These are phyloP conservation scores for Crithidia acanthocephali DNA, from an alignment of 208 protist genomes.

Conservation along the genomic window DNA sequence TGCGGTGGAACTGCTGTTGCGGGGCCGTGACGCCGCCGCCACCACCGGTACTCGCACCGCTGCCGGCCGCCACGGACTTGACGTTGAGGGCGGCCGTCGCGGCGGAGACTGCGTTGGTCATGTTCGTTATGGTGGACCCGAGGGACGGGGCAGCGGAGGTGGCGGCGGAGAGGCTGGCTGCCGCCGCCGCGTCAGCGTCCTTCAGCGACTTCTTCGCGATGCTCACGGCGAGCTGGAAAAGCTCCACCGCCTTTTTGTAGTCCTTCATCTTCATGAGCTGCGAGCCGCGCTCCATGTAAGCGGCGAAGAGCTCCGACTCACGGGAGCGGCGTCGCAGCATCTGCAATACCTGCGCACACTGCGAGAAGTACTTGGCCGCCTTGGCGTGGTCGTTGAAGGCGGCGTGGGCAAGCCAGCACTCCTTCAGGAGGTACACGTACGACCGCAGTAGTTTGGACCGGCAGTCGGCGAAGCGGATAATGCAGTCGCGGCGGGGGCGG, in stretches of 20 bases:
- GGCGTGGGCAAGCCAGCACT: constrained; percentile 72
- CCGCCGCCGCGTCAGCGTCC: constrained; percentile 22
- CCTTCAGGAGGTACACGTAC: constrained; percentile 56
- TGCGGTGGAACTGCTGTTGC: constrained; percentile 33
- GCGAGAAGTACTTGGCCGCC: constrained; percentile 67
- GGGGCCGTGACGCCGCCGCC: not conserved
- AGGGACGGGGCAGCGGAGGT: not conserved
- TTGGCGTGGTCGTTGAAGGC: constrained; percentile 54
- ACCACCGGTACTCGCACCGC: too few species aligned
- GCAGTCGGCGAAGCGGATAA: constrained; percentile 72
- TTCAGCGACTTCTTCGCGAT: constrained; percentile 50
- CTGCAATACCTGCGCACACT: constrained; percentile 63
- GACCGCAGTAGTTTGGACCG: constrained; percentile 60
- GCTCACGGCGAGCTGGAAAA: constrained; percentile 66
- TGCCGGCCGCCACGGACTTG: too few species aligned
- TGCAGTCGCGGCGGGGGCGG: constrained; percentile 39
- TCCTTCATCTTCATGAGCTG: constrained; percentile 71
- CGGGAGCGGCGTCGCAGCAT: constrained; percentile 40
- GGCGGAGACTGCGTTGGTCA: constrained; percentile 8
- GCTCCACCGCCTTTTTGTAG: constrained; percentile 50
- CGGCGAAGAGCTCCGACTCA: constrained; percentile 59
- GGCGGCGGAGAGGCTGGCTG: not conserved
- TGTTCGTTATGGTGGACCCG: constrained; percentile 16
- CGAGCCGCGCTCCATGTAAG: constrained; percentile 76
- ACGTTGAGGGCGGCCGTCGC: constrained; percentile 4